Conservation (phyloP, 192 early-diverging fungal genomes). For the Backusella westeae region DNA sequence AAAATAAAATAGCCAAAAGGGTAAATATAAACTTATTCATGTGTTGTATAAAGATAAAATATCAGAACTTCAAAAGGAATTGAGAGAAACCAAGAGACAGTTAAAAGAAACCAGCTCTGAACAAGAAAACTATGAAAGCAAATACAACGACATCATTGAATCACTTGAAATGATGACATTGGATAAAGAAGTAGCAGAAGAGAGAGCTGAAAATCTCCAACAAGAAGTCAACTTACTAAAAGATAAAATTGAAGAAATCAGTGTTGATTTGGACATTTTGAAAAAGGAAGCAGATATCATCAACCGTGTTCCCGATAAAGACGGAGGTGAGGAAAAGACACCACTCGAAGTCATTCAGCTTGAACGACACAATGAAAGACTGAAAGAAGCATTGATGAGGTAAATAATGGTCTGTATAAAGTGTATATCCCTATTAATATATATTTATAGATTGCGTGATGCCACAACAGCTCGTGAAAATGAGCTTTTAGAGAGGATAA, state of each 20-base stretch:
- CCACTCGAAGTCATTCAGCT: conserved; percentile 64
- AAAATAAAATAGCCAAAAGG: not conserved
- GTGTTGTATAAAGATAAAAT: conserved; percentile 53
- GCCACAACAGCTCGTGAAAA: conserved; percentile 70
- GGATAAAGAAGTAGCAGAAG: conserved; percentile 93
- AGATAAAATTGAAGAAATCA: conserved; percentile 79
- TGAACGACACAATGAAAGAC: conserved; percentile 80
- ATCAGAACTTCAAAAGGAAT: conserved; percentile 68
- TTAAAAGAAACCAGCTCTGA: conserved; percentile 55
- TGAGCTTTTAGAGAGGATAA: conserved; percentile 59
- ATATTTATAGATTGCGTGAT: conserved; percentile 66
- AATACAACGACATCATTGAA: conserved; percentile 73
- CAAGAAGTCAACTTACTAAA: conserved; percentile 70
- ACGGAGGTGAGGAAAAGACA: conserved; percentile 39
- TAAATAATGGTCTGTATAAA: conserved; percentile 26
- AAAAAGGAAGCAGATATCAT: conserved; percentile 55
- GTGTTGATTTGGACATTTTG: conserved; percentile 64
- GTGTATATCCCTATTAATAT: not conserved
- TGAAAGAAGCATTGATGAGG: conserved; percentile 84
- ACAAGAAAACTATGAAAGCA: conserved; percentile 64
- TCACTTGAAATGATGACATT: conserved; percentile 82
- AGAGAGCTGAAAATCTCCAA: conserved; percentile 72
- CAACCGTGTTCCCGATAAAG: conserved; percentile 26
- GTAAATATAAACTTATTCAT: not conserved
- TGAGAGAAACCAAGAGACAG: conserved; percentile 58